Conservation (phyloP, 202 grass and related monocot species). For the Carex arenaria region DNA sequence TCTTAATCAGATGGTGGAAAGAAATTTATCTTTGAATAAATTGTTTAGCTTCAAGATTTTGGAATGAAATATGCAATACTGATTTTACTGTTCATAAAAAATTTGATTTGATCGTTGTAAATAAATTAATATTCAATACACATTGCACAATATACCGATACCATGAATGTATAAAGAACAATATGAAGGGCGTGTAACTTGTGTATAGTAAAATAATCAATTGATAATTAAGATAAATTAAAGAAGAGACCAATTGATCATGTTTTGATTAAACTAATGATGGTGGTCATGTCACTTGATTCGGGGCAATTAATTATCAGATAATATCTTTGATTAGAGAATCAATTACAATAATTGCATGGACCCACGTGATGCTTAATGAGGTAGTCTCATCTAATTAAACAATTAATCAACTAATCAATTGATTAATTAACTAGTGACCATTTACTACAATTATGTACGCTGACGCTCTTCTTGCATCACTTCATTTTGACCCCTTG, state of each 20-base stretch:
- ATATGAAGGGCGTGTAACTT: not conserved
- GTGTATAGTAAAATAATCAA: not conserved
- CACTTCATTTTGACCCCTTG: not conserved
- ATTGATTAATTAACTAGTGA: slow-evolving; percentile 1
- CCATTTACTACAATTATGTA: not conserved
- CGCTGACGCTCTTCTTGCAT: not conserved
- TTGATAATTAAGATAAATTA: not conserved
- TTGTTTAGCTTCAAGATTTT: no score
- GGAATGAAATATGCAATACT: no score
- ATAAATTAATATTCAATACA: no score
- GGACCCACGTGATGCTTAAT: slow-evolving; percentile 7
- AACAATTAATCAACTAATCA: not conserved
- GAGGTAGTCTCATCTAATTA: not conserved
- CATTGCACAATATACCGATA: no score
- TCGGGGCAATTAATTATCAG: not conserved
- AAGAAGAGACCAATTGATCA: not conserved
- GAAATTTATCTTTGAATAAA: no score
- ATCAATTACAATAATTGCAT: slow-evolving; percentile 2
- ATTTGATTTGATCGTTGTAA: no score
- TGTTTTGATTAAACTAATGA: slow-evolving; percentile 13
- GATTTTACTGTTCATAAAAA: no score
- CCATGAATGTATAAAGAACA: no score
- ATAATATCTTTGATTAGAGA: slow-evolving; percentile 14
- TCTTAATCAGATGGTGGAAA: no score
- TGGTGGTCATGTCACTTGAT: not conserved